Conservation (phyloP, 441 rosid species). For the Brassica balearica region DNA sequence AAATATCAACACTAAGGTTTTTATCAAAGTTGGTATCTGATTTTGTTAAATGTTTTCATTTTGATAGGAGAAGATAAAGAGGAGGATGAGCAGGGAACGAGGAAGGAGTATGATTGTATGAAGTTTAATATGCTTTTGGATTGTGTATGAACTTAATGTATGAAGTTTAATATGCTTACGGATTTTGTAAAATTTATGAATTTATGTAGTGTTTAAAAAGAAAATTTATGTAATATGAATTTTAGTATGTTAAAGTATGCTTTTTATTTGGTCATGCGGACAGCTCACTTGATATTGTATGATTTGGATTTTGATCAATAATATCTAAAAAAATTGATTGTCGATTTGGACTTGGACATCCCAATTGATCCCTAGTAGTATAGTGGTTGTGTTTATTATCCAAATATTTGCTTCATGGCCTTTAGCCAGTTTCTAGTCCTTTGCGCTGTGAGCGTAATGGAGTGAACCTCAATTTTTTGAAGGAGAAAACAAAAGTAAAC, state of each 20-base stretch:
- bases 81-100: neutral
- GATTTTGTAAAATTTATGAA: neutral
- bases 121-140: neutral
- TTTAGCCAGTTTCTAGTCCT: neutral
- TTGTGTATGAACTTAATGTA: neutral
- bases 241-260: neutral
- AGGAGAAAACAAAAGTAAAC: constrained; percentile 4
- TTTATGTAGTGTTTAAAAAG: neutral
- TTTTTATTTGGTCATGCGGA: too few species aligned
- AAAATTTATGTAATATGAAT: neutral
- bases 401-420: neutral
- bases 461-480: neutral
- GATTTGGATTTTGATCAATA: neutral
- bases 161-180: neutral
- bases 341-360: neutral
- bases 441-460: neutral
- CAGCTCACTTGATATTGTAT: neutral
- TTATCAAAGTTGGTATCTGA: neutral
- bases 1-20: neutral
- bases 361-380: neutral
- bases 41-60: neutral
- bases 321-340: too few species aligned
- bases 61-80: neutral
- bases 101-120: neutral
- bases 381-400: neutral